phyloP scores from a whole-genome alignment of 225 moss, liverwort and hornwort genomes.

The Straminergon stramineum region DNA sequence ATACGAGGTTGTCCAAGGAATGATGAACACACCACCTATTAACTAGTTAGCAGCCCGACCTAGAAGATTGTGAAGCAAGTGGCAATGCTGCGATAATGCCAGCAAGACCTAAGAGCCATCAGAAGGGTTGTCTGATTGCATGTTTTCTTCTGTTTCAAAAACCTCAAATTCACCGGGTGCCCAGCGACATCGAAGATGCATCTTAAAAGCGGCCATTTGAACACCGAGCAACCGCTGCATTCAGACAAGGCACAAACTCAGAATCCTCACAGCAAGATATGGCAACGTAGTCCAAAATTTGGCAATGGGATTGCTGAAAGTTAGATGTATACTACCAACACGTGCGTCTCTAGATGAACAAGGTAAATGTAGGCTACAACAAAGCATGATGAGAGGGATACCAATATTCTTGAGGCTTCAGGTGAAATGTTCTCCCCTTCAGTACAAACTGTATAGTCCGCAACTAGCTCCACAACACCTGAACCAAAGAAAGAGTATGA shows the following conservation, averaged over 20 bases:
- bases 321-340: background rate
- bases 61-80: constrained; percentile 7
- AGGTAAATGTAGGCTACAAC: background rate
- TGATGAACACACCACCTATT: background rate
- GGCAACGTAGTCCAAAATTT: background rate
- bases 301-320: background rate
- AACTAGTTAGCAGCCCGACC: background rate
- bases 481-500: background rate
- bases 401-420: constrained; percentile 82
- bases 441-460: constrained; percentile 74
- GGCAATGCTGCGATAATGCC: background rate
- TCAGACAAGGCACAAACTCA: background rate
- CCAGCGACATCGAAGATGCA: constrained; percentile 75
- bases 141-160: constrained; percentile 30
- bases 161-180: constrained; percentile 61
- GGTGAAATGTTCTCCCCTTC: constrained; percentile 72
- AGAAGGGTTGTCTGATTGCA: constrained; percentile 26
- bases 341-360: background rate
- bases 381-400: constrained; percentile 6
- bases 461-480: constrained; percentile 89
- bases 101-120: constrained; percentile 31
- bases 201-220: constrained; percentile 79
- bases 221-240: constrained; percentile 68
- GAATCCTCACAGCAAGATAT: background rate
- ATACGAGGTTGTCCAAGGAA: background rate